Base-by-base conservation (phyloP, 2,329 filamentous ascomycete genomes). In the Pseudocercospora cruenta region DNA sequence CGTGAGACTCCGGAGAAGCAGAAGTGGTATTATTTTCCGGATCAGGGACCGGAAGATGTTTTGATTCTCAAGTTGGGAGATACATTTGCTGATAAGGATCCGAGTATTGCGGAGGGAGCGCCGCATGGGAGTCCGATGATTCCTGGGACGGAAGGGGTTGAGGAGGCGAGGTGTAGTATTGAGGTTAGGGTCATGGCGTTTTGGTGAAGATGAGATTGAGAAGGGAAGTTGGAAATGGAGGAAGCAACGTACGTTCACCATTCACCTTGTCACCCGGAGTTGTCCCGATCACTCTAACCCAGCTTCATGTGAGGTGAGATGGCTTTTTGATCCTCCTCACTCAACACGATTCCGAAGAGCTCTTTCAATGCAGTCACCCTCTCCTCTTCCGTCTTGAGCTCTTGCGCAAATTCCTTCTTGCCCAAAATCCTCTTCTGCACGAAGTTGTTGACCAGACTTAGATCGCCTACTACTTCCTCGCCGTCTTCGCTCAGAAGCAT, bases 401-500 rank as follows among this genome's bases (percentile, higher is more conserved):
- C 72, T 47, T 79, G 73, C 31, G 81, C 73, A 39, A 78, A 73
- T 57, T 78, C 76, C 28, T 80, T 82, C 64, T 78, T 74, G 1
- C 80, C 82, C n/a, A 78, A 73, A 21, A 82, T 72, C 47, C 82
- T 80, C 76, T 78, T 77, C 67, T 83, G 84, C 22, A 84, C 78
- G 16, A 79, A 75, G 0, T 80, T 78, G 1, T 79, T 78, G 33
- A 80, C 76, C 58, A 85, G 54, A 2, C 76, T 79, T 28, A 78
- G 77, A 2, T 74, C 77, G 16, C 78, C 79, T 0, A 75, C 67
- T 54, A 80, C 63, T 63, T 78, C 67, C 51, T 77, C 66, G 66
- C 76, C 73, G 2, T 73, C 76, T 19, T 78, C 70, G 26, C 75
- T 74, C 64, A 86, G 72, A 66, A 90, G 78, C 77, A 88, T 87